Evolutionary conservation across 108 stramenopile genomes (phyloP), one percentile per base, ranked within the genome.

Genomic region (Conticribra weissflogii): DNA sequence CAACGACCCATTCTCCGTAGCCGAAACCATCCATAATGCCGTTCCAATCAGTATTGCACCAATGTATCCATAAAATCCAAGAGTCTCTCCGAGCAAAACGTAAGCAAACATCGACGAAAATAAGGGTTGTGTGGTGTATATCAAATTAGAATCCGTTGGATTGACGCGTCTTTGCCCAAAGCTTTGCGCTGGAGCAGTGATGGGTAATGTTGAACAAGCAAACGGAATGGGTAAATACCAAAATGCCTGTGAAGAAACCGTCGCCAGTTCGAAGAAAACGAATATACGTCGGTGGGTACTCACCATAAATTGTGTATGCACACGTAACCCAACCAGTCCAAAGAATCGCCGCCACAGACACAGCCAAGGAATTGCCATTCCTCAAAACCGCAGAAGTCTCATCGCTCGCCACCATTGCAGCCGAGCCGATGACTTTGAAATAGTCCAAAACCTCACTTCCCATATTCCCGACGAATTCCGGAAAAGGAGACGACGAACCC

Each of bases 101-200:
- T 72, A 93, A 18, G 95, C 92, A 80, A 93, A 83, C 15, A 91
- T 16, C 16, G 90, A 88, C 16, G 89, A 86, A 54, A 88, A 91
- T n/a, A 96, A 19, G 21, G 91, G 91, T 63, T 96, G 95, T 22
- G 88, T 81, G 16, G 95, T 88, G 60, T 96, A 93, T 31, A 96
- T 89, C 29, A 94, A 69, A 68, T 91, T 94, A 0, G 92, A 90
- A 57, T 88, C 78, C n/a, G 85, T 66, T 5, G 95, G 85, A 50
- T 68, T 63, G 23, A 96, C 86, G 14, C 79, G 65, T 1, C 84
- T 50, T 73, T 96, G 95, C 8, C 92, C 95, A 63, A 74, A 96
- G 50, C 83, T 76, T 65, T 96, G 95, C 21, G 95, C 95, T 41
- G 12, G n/a, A n/a, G n/a, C n/a, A n/a, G n/a, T n/a, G n/a, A n/a